Conservation (phyloP, 768 basidiomycete species). For the Termitomyces sp. region DNA sequence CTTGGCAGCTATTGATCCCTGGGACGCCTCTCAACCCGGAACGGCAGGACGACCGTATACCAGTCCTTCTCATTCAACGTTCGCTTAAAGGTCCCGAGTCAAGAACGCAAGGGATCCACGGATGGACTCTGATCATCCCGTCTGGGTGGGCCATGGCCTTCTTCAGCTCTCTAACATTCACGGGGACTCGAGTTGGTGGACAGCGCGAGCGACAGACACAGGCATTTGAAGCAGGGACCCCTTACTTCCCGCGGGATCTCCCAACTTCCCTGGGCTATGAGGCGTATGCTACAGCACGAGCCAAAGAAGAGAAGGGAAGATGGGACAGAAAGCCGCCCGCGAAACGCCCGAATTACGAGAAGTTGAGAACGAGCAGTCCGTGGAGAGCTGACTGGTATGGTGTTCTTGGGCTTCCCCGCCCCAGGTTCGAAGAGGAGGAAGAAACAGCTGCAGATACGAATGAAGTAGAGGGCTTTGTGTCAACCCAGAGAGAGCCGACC, state of each 20-base stretch:
- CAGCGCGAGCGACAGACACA: slow-evolving; percentile 82
- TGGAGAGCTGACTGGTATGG: slow-evolving; percentile 77
- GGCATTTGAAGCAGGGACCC: slow-evolving; percentile 72
- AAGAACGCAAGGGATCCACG: slow-evolving; percentile 54
- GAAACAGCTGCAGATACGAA: slow-evolving; percentile 4
- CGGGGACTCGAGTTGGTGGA: slow-evolving; percentile 82
- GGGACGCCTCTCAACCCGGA: slow-evolving; percentile 66
- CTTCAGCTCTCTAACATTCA: slow-evolving; percentile 75
- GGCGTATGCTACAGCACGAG: slow-evolving; percentile 44
- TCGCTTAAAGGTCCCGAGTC: slow-evolving; percentile 46
- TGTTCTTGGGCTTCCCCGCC: slow-evolving; percentile 51
- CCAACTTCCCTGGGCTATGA: slow-evolving; percentile 56
- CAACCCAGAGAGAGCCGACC: slow-evolving; percentile 55
- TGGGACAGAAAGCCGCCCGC: slow-evolving; percentile 88
- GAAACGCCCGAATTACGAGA: slow-evolving; percentile 73
- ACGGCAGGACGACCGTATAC: slow-evolving; percentile 79
- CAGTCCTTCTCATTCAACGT: slow-evolving; percentile 79
- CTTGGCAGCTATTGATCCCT: slow-evolving; percentile 60
- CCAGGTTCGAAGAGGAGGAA: slow-evolving; percentile 8
- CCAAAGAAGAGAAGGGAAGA: slow-evolving; percentile 45
- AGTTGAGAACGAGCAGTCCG: slow-evolving; percentile 62
- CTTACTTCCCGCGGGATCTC: slow-evolving; percentile 82
- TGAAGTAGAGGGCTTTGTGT: slow-evolving; percentile 34
- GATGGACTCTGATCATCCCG: slow-evolving; percentile 87
- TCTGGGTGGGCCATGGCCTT: slow-evolving; percentile 92